Evolutionary conservation across 192 early-diverging fungal species (phyloP).

Genomic region (Coemansia sp.): DNA sequence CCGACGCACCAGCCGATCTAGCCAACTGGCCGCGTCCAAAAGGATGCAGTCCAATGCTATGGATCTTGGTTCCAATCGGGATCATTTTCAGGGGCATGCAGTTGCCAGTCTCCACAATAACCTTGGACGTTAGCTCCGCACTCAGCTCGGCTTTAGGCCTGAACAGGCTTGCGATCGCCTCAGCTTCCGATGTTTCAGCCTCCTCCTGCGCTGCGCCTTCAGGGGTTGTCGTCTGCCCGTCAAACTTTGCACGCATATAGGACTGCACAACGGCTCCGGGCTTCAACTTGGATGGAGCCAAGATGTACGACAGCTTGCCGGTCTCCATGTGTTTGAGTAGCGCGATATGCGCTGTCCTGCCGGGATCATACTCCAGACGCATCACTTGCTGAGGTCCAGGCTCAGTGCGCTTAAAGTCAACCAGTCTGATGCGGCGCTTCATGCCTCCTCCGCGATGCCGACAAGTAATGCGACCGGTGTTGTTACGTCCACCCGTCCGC

Average conservation of each 20-base stretch:
- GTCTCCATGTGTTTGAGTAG: slow-evolving; percentile 80
- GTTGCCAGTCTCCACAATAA: slow-evolving; percentile 80
- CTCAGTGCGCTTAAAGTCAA: slow-evolving; percentile 84
- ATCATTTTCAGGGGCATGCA: slow-evolving; percentile 88
- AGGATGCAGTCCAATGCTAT: slow-evolving; percentile 81
- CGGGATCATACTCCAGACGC: slow-evolving; percentile 95
- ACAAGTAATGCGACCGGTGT: slow-evolving; percentile 87
- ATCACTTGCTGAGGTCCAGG: slow-evolving; percentile 79
- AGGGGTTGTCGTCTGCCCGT: neutral
- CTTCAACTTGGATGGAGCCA: slow-evolving; percentile 77
- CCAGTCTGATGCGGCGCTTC: slow-evolving; percentile 80
- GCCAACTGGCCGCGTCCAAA: slow-evolving; percentile 77
- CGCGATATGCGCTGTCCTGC: slow-evolving; percentile 83
- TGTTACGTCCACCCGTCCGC: slow-evolving; percentile 84
- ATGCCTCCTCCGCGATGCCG: slow-evolving; percentile 94
- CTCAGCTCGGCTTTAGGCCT: slow-evolving; percentile 2
- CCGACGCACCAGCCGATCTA: slow-evolving; percentile 86
- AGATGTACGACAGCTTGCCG: slow-evolving; percentile 82
- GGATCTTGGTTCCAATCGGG: slow-evolving; percentile 89
- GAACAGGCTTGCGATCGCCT: neutral
- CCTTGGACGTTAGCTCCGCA: slow-evolving; percentile 19
- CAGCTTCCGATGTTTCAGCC: neutral
- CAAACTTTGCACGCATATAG: slow-evolving; percentile 31
- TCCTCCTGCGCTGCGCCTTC: slow-evolving; percentile 8
- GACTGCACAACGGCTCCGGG: slow-evolving; percentile 75